Base-by-base conservation (phyloP, 257 asterid genomes). In the Phtheirospermum japonicum region DNA sequence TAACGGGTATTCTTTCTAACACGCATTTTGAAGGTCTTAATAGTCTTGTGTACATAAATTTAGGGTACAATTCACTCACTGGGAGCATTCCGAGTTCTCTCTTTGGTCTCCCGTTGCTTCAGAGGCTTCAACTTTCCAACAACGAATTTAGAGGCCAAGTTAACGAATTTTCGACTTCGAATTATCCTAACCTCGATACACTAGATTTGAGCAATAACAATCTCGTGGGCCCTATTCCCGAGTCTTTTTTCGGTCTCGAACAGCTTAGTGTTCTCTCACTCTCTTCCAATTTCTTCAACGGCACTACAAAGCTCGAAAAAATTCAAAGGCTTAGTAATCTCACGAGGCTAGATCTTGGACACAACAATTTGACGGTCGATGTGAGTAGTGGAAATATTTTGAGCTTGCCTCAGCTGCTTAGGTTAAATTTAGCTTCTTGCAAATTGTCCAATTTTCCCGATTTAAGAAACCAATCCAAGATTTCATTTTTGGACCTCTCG, bases 341-440 rank as follows among this genome's bases (percentile, higher is more conserved):
- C 5, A 19, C 85, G 7, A 59, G 56, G 4, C 77, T 86, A 2
- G 95, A 82, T 61, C 83, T 86, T 48, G 83, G 82, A 18, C 26
- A 76, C 78, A 86, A 86, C 71, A 70, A 68, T 4, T 32, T 86
- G 74, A 32, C 81, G 40, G 46, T 86, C 36, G 70, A 54, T 28
- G 56, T 64, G 11, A 51, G 68, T 36, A 8, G 13, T 50, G 56
- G 56, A 7, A 19, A 9, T 6, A 68, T 34, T 57, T 53, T 73
- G 11, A 33, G 73, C 18, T 58, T 59, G 7, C 77, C 78, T 9
- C 61, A 54, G 72, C 36, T 80, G 19, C 59, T 31, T 51, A 12
- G 70, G 34, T 65, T 83, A 39, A 69, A 66, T 52, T 55, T 86
- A 39, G 86, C 95, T 52, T 81, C 84, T 18, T 82, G 92, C 77